A percentile compares a stretch with the other conserved stretches of the same genome.
Conservation (phyloP, 495 filamentous ascomycete species). For the Cenococcum geophilum region DNA sequence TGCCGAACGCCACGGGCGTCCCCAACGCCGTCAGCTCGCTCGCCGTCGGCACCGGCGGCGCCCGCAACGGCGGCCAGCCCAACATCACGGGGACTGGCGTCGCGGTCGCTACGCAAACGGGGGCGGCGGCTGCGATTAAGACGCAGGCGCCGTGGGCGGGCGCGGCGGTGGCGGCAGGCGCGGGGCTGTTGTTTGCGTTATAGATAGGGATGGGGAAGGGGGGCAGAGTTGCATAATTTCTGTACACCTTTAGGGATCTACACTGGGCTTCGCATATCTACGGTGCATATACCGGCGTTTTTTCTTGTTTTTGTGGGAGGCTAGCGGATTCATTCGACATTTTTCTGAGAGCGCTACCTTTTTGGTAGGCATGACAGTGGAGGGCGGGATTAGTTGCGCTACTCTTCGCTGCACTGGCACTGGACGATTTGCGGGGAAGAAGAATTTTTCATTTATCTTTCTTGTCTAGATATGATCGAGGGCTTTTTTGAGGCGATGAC, state of each 20-base stretch:
- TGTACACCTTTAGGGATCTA: not conserved
- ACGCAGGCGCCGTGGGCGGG: not conserved
- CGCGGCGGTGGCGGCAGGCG: not conserved
- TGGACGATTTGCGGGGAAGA: too few species aligned
- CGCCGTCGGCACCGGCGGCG: slow-evolving; percentile 32
- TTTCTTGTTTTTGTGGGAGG: not conserved
- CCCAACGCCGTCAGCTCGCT: slow-evolving; percentile 52
- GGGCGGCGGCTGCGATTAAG: not conserved
- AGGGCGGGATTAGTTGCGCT: too few species aligned
- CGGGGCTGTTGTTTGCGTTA: not conserved
- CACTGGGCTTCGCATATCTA: not conserved
- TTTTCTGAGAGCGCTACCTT: too few species aligned
- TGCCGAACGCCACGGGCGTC: slow-evolving; percentile 68
- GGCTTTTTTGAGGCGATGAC: too few species aligned
- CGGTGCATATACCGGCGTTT: not conserved
- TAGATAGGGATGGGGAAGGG: not conserved
- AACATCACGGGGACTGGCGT: slow-evolving; percentile 10
- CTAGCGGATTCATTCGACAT: too few species aligned
- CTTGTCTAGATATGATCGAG: too few species aligned
- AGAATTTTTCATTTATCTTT: too few species aligned
- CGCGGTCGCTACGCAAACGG: not conserved
- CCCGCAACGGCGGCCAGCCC: slow-evolving; percentile 14
- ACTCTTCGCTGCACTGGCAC: too few species aligned
- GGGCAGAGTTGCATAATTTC: not conserved
- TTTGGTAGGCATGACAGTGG: too few species aligned